Evolutionary conservation across 352 stramenopile species (phyloP).

Genomic region (Globisporangium carolinianum): DNA sequence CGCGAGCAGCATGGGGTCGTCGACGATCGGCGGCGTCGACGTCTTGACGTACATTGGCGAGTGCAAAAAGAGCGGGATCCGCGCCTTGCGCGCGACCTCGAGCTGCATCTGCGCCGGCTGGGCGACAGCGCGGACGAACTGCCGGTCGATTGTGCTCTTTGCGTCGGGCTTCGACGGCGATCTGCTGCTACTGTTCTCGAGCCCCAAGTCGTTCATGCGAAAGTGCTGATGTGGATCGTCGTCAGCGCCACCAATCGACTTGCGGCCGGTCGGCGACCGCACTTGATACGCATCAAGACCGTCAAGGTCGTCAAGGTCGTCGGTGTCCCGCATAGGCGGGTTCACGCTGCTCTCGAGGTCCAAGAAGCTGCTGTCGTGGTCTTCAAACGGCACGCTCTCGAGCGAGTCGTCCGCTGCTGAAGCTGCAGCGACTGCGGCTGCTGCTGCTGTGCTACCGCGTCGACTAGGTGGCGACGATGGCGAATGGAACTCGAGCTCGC

Average conservation of each 20-base stretch:
- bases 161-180: constrained; percentile 35
- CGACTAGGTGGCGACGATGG: constrained; percentile 5
- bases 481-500: constrained; percentile 41
- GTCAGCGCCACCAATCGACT: constrained; percentile 3
- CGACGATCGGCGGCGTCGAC: constrained; percentile 46
- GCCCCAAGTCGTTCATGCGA: constrained; percentile 9
- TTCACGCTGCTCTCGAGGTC: constrained; percentile 40
- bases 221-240: background rate
- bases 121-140: constrained; percentile 60
- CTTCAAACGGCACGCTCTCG: constrained; percentile 52
- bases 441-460: constrained; percentile 15
- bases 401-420: constrained; percentile 23
- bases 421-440: background rate
- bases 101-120: constrained; percentile 84
- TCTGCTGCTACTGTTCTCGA: constrained; percentile 2
- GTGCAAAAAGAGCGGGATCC: constrained; percentile 80
- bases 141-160: constrained; percentile 51
- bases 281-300: constrained; percentile 11
- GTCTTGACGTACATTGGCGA: constrained; percentile 84
- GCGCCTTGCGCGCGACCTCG: constrained; percentile 72
- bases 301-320: constrained; percentile 12
- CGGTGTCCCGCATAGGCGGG: constrained; percentile 2
- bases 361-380: constrained; percentile 32
- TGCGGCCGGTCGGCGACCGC: constrained; percentile 7
- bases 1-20: constrained; percentile 19